Base-by-base conservation (phyloP, 345 rosid genomes). In the Euphorbia peplus region DNA sequence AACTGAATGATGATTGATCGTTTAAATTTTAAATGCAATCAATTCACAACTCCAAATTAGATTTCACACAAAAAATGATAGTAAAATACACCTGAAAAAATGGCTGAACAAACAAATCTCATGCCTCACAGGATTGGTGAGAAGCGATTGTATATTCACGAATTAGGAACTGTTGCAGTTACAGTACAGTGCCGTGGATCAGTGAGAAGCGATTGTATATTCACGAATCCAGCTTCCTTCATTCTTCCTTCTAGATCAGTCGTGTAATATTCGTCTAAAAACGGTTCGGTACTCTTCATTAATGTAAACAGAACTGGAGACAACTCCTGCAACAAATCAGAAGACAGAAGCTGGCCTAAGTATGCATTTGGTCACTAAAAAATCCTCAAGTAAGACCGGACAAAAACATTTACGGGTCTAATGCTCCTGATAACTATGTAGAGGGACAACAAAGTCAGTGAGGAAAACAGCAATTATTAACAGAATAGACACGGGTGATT, bases 271-370 rank as follows among this genome's bases (percentile, higher is more conserved):
- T 85, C 89, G 10, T 87, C 82, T 8, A 87, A 56, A 71, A 70
- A 83, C 58, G 92, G 92, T 37, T 87, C 88, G 0, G 92, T 85
- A 74, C 88, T 87, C 84, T 80, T 85, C 79, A 85, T 24, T 57
- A 83, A 68, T 22, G 86, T 82, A 63, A 87, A 82, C 69, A 85
- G 79, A 37, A 81, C 88, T 1, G 89, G 88, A 53, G 92, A 72
- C 65, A 87, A 39, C 61, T 82, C 86, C 89, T 87, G 67, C 25
- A 46, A 55, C 8, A 39, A 39, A 25, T 19, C 9, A 35, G 47
- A 55, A 57, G 50, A 21, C 37, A 13, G 35, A 42, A n/a, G n/a
- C n/a, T n/a, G 35, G 21, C 18, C 32, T 50, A 35, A 48, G 21
- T 22, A 18, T 52, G 22, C 3, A 16, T 13, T n/a, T 50, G 55